Percentiles rank a stretch among this genome's conserved stretches.
Evolutionary conservation across 768 basidiomycete species (phyloP).

Genomic region (Phanerodontia chrysosporium): DNA sequence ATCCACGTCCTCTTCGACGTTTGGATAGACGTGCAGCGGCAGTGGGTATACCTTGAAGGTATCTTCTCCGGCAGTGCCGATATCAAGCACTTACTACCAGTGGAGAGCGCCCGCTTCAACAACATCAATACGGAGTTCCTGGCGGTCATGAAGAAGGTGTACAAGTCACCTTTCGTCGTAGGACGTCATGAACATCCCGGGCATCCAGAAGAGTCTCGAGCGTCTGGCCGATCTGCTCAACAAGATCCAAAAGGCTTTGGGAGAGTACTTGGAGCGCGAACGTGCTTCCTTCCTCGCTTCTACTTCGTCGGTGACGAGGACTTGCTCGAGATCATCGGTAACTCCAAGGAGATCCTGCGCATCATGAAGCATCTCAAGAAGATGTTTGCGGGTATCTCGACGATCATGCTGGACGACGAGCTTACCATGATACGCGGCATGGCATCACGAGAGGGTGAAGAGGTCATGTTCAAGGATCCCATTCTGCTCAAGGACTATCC

Average conservation of each 20-base stretch:
- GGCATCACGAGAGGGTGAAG: slow-evolving; percentile 94
- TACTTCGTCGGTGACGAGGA: slow-evolving; percentile 99
- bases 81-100: slow-evolving; percentile 97
- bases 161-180: slow-evolving; percentile 97
- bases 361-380: slow-evolving; percentile 99
- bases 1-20: slow-evolving; percentile 97
- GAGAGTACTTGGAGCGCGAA: slow-evolving; percentile 97
- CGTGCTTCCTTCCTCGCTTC: slow-evolving; percentile 96
- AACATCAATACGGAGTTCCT: slow-evolving; percentile 99
- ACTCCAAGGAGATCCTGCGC: slow-evolving; percentile 96
- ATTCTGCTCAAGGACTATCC: slow-evolving; percentile 90
- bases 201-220: slow-evolving; percentile 95
- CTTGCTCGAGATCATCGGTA: slow-evolving; percentile 96
- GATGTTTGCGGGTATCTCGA: slow-evolving; percentile 98
- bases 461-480: slow-evolving; percentile 78
- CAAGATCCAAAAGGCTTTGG: slow-evolving; percentile 99
- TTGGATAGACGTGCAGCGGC: slow-evolving; percentile 99
- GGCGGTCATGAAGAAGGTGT: slow-evolving; percentile 98
- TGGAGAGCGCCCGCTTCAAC: slow-evolving; percentile 95
- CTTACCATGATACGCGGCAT: slow-evolving; percentile 87
- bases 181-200: slow-evolving; percentile 94
- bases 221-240: slow-evolving; percentile 92
- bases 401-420: slow-evolving; percentile 83
- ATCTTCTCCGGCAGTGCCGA: slow-evolving; percentile 99
- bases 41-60: slow-evolving; percentile 99